Conservation (phyloP, 805 yeast species). For the Blastobotrys attinorum region DNA sequence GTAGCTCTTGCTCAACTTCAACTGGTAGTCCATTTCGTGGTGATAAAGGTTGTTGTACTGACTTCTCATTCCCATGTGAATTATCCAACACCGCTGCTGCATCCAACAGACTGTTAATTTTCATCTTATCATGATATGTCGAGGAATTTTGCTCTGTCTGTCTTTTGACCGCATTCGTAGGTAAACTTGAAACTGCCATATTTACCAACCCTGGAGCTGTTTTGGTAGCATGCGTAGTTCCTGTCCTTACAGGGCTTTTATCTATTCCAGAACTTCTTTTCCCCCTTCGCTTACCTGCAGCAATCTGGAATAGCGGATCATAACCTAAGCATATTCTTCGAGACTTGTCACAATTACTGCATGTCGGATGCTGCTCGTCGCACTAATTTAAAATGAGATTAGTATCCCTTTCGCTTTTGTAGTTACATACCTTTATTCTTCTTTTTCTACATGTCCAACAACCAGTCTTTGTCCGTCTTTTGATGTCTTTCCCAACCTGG, state of each 20-base stretch:
- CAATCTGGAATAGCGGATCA: slow-evolving; percentile 32
- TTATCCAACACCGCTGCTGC: slow-evolving; percentile 18
- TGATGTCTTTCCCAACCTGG: slow-evolving; percentile 14
- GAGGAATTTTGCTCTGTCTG: not conserved
- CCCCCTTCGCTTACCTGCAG: slow-evolving; percentile 14
- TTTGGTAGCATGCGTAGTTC: not conserved
- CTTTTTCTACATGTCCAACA: slow-evolving; percentile 67
- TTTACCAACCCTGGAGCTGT: not conserved
- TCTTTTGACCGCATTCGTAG: no score
- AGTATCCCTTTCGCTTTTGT: no score
- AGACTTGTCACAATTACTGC: slow-evolving; percentile 58
- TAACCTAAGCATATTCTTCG: slow-evolving; percentile 64
- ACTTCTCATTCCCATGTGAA: not conserved
- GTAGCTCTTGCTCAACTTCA: not conserved
- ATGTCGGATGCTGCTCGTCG: slow-evolving; percentile 64
- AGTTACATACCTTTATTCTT: no score
- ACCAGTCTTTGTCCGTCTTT: slow-evolving; percentile 58
- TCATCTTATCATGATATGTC: slow-evolving; percentile 10
- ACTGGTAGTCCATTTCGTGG: no score
- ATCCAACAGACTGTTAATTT: slow-evolving; percentile 19
- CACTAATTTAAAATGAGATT: no score
- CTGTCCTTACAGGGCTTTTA: not conserved
- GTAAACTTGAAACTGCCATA: not conserved
- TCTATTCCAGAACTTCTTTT: not conserved
- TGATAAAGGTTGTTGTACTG: no score